These are phyloP conservation scores for Starmerella riodocensis DNA, from an alignment of 805 yeast species.

Conservation along the genomic window DNA sequence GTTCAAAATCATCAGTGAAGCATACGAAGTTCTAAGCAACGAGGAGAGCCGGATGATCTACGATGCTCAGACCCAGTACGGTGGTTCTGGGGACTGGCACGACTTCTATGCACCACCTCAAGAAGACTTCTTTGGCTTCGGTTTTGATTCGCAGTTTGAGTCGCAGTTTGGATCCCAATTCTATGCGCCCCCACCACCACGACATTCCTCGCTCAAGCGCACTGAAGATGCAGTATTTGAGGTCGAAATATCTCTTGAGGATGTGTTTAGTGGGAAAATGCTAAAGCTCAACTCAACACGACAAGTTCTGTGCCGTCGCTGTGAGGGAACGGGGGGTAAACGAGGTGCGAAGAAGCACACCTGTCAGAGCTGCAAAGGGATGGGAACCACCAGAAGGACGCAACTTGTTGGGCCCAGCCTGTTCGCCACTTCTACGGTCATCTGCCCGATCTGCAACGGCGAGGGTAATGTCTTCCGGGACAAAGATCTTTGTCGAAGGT, in stretches of 20 bases:
- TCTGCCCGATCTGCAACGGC: conserved; percentile 61
- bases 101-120: conserved; percentile 23
- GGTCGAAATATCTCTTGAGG: conserved; percentile 57
- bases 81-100: conserved; percentile 31
- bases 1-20: conserved; percentile 75
- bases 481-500: conserved; percentile 65
- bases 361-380: conserved; percentile 63
- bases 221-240: conserved; percentile 60
- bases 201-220: conserved; percentile 20
- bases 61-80: conserved; percentile 24
- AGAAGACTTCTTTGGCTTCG: conserved; percentile 5
- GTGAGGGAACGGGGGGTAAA: conserved; percentile 68
- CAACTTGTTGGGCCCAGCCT: conserved; percentile 63
- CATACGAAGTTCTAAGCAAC: conserved; percentile 72
- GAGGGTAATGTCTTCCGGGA: conserved; percentile 45
- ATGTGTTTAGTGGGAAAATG: conserved; percentile 78
- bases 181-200: conserved; percentile 4
- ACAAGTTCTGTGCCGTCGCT: conserved; percentile 54
- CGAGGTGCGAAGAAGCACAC: conserved; percentile 39
- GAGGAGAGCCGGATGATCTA: conserved; percentile 30
- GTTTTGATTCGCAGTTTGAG: neutral
- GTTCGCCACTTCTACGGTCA: conserved; percentile 46
- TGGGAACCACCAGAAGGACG: conserved; percentile 48
- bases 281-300: conserved; percentile 62
- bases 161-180: conserved; percentile 4